These are phyloP conservation scores for Penicillium cinerascens DNA, from an alignment of 495 filamentous ascomycete species.

Conservation along the genomic window DNA sequence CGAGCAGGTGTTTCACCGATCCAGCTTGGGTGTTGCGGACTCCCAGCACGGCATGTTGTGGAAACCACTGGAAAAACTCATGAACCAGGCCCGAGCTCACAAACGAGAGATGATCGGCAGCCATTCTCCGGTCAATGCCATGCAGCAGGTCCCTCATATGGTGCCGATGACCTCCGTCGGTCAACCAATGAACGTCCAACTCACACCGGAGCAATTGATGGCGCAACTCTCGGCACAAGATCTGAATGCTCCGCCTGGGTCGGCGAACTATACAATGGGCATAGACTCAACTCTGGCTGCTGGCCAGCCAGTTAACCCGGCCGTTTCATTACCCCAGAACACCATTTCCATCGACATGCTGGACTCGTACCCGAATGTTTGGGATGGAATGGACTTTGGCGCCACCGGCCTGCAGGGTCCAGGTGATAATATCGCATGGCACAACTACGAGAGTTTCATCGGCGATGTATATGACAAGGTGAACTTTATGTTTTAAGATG, in stretches of 20 bases:
- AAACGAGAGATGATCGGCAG: constrained; percentile 19
- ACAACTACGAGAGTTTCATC: constrained; percentile 35
- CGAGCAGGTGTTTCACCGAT: constrained; percentile 52
- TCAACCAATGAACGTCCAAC: background rate
- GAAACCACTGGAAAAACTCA: constrained; percentile 67
- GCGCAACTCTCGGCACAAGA: background rate
- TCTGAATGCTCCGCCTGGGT: background rate
- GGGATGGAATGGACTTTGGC: constrained; percentile 31
- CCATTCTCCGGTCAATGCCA: background rate
- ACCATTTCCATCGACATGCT: constrained; percentile 1
- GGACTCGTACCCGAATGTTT: constrained; percentile 28
- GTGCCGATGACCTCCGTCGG: background rate
- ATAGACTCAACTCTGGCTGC: constrained; percentile 2
- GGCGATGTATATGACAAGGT: constrained; percentile 29
- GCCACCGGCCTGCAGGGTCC: background rate
- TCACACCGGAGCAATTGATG: background rate
- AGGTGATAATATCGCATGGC: constrained; percentile 26
- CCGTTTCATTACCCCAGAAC: background rate
- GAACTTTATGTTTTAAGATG: constrained; percentile 17
- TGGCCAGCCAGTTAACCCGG: constrained; percentile 2
- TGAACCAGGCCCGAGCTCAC: constrained; percentile 36
- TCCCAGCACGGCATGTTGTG: constrained; percentile 60
- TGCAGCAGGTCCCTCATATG: background rate
- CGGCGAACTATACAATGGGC: background rate
- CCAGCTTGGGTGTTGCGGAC: constrained; percentile 49